Evolutionary conservation across 768 basidiomycete species (phyloP).

Genomic region (Paxillus involutus): DNA sequence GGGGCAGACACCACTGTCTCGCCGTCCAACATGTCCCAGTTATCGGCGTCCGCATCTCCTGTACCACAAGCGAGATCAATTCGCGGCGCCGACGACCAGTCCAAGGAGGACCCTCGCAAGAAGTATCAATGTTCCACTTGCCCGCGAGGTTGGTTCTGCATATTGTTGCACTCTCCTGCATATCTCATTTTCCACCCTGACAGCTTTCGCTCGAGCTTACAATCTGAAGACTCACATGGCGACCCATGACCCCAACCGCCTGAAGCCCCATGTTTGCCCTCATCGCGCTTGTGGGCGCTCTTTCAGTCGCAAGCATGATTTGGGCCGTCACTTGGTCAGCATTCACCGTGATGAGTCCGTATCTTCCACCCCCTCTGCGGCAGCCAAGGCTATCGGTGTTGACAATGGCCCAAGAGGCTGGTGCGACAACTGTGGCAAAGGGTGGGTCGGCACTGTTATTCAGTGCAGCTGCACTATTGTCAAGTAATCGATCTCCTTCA

Average conservation of each 20-base stretch:
- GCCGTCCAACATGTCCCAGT: slow-evolving; percentile 52
- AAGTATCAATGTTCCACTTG: slow-evolving; percentile 78
- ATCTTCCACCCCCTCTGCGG: slow-evolving; percentile 37
- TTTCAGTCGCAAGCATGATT: slow-evolving; percentile 92
- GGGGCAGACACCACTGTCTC: slow-evolving; percentile 49
- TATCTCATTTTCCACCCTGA: slow-evolving; percentile 7
- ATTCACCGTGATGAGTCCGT: slow-evolving; percentile 75
- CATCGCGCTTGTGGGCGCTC: slow-evolving; percentile 85
- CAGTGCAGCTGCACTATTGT: slow-evolving; percentile 65
- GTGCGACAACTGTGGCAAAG: slow-evolving; percentile 76
- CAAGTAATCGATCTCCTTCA: slow-evolving; percentile 44
- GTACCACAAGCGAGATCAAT: slow-evolving; percentile 38
- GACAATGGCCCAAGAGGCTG: slow-evolving; percentile 61
- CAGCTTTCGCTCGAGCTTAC: slow-evolving; percentile 90
- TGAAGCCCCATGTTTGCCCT: slow-evolving; percentile 87
- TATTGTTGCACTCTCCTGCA: background rate
- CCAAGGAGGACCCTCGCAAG: slow-evolving; percentile 66
- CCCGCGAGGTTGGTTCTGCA: slow-evolving; percentile 55
- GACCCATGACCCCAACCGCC: slow-evolving; percentile 89
- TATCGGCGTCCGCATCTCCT: slow-evolving; percentile 45
- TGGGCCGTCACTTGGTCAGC: slow-evolving; percentile 85
- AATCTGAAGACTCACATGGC: slow-evolving; percentile 95
- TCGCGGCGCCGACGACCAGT: slow-evolving; percentile 40
- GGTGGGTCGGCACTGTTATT: slow-evolving; percentile 53
- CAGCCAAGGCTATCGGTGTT: slow-evolving; percentile 61